These are phyloP conservation scores for Chondrus crispus DNA, from an alignment of 23 red algal genomes.

Conservation along the genomic window DNA sequence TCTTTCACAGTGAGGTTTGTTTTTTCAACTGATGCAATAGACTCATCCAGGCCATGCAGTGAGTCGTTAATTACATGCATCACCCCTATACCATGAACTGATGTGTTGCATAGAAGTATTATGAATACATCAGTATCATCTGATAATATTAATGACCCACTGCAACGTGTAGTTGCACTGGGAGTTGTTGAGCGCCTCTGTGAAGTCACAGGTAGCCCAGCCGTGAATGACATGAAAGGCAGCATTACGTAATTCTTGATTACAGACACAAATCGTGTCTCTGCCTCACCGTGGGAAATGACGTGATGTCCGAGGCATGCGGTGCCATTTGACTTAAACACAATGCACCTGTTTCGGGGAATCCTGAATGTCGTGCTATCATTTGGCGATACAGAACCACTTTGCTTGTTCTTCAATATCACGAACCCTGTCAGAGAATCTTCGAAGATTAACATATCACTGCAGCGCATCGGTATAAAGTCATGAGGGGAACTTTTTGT, in stretches of 20 bases:
- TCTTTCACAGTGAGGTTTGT: no score
- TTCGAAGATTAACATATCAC: no score
- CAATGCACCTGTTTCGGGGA: no score
- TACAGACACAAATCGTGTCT: not conserved
- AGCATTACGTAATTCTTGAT: not conserved
- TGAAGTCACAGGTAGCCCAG: not conserved
- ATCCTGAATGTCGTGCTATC: no score
- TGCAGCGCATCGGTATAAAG: not conserved
- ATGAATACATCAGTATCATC: constrained; percentile 16
- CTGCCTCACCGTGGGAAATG: not conserved
- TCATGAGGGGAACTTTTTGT: no score
- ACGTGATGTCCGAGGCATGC: no score
- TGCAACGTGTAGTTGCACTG: not conserved
- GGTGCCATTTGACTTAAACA: no score
- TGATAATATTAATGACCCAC: not conserved
- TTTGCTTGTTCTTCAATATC: no score
- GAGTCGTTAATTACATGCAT: not conserved
- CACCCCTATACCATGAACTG: not conserved
- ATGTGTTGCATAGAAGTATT: not conserved
- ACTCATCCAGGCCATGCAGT: not conserved
- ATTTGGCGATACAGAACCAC: no score
- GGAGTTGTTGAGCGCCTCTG: not conserved
- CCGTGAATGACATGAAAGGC: not conserved
- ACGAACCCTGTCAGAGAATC: no score
- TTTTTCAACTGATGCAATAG: not conserved